These are phyloP conservation scores for Trichomonascaceae sp. DNA, from an alignment of 1,139 yeast species.

Conservation along the genomic window DNA sequence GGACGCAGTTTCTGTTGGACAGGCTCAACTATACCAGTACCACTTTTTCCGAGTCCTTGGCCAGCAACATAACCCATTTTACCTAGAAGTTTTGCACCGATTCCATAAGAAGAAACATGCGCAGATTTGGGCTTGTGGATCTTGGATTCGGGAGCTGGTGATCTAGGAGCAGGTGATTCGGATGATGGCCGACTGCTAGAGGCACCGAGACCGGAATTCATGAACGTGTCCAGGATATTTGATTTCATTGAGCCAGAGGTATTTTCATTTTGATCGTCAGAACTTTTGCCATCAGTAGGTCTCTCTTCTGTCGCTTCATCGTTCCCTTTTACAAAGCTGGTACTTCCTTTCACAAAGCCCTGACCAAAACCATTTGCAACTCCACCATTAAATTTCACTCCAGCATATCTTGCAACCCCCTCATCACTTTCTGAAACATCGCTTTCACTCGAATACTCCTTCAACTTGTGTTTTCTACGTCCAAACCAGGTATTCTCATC, in stretches of 20 bases:
- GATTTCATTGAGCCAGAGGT: neutral
- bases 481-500: neutral
- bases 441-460: neutral
- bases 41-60: constrained; percentile 66
- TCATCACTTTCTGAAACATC: neutral
- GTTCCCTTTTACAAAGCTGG: neutral
- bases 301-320: neutral
- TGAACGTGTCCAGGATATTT: neutral
- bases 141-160: neutral
- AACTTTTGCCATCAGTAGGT: too few species aligned
- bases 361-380: neutral
- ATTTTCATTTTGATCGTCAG: neutral
- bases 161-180: neutral
- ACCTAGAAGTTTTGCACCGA: constrained; percentile 74
- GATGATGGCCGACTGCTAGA: neutral
- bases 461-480: neutral
- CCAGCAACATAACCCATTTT: constrained; percentile 89
- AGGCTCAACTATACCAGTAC: constrained; percentile 72
- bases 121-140: neutral
- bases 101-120: constrained; percentile 50
- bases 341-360: neutral
- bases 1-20: constrained; percentile 66
- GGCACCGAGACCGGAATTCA: neutral
- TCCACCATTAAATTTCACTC: neutral
- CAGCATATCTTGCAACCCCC: neutral